Evolutionary conservation across 2,329 filamentous ascomycete genomes (phyloP).

Genomic region (Juglanconis juglandina): DNA sequence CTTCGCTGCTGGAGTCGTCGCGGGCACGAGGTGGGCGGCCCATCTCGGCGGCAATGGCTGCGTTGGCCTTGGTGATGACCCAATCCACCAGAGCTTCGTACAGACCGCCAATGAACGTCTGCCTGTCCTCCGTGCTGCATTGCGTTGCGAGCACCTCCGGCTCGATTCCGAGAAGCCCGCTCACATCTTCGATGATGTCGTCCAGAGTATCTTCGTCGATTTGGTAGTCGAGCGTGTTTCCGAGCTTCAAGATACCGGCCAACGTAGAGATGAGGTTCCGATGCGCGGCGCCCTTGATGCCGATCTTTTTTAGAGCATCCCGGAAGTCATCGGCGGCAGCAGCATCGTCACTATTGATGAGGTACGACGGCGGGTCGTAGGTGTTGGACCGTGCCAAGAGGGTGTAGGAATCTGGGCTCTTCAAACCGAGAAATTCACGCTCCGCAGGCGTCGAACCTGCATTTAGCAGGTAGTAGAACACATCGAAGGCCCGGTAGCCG

Average conservation of each 20-base stretch:
- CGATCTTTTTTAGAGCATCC: slow-evolving; percentile 80
- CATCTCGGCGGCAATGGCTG: slow-evolving; percentile 75
- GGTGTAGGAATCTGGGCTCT: slow-evolving; percentile 71
- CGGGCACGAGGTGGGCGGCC: slow-evolving; percentile 41
- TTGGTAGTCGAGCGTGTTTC: slow-evolving; percentile 81
- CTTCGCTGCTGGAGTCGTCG: slow-evolving; percentile 65
- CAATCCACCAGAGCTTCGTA: slow-evolving; percentile 95
- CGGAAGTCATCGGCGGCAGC: slow-evolving; percentile 93
- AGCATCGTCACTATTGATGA: slow-evolving; percentile 87
- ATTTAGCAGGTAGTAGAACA: slow-evolving; percentile 94
- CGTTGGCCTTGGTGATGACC: slow-evolving; percentile 86
- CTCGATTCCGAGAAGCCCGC: slow-evolving; percentile 79
- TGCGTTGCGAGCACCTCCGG: slow-evolving; percentile 76
- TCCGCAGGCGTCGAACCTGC: slow-evolving; percentile 87
- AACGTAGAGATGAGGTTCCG: slow-evolving; percentile 82
- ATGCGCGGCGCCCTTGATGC: slow-evolving; percentile 82
- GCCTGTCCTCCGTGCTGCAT: slow-evolving; percentile 79
- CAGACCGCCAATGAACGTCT: slow-evolving; percentile 76
- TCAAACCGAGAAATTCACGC: slow-evolving; percentile 80
- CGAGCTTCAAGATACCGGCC: slow-evolving; percentile 83
- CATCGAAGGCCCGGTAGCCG: slow-evolving; percentile 91
- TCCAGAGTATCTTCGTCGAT: slow-evolving; percentile 83
- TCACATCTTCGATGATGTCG: slow-evolving; percentile 84
- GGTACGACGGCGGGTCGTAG: slow-evolving; percentile 79
- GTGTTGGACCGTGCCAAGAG: slow-evolving; percentile 81